These are phyloP conservation scores for Stagonosporopsis vannaccii DNA, from an alignment of 2,329 filamentous ascomycete species.

Conservation along the genomic window DNA sequence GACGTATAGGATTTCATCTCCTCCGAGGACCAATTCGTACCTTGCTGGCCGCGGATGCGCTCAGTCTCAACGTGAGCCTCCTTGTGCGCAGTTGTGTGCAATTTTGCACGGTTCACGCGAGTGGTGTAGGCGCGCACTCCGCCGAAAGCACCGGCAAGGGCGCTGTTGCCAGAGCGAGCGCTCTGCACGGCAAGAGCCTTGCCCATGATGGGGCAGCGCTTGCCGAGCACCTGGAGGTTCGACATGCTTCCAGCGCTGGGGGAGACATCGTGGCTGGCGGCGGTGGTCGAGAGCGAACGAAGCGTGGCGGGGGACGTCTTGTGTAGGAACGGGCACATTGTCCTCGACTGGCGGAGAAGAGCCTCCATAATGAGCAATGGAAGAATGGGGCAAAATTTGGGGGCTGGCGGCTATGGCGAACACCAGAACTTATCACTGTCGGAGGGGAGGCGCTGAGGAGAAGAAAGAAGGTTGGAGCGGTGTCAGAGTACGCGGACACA, in stretches of 20 bases:
- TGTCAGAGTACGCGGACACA: constrained; percentile 24
- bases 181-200: constrained; percentile 91
- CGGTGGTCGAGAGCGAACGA: constrained; percentile 83
- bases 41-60: constrained; percentile 46
- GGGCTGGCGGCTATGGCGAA: neutral
- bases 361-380: constrained; percentile 75
- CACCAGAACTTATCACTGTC: neutral
- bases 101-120: constrained; percentile 68
- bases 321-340: constrained; percentile 97
- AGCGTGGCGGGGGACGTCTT: constrained; percentile 91
- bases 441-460: neutral
- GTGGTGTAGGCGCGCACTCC: constrained; percentile 58
- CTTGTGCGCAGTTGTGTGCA: constrained; percentile 82
- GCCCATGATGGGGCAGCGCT: constrained; percentile 98
- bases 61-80: constrained; percentile 77
- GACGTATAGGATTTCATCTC: constrained; percentile 1
- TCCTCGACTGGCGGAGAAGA: constrained; percentile 91
- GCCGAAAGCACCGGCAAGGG: constrained; percentile 58
- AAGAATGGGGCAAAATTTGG: constrained; percentile 4
- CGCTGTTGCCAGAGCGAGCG: constrained; percentile 56
- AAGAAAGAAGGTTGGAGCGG: constrained; percentile 20
- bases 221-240: constrained; percentile 91
- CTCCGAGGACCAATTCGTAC: constrained; percentile 44
- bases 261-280: constrained; percentile 69
- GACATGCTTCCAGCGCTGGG: constrained; percentile 93